Conservation (phyloP, 805 yeast species). For the Kuraishia capsulata region DNA sequence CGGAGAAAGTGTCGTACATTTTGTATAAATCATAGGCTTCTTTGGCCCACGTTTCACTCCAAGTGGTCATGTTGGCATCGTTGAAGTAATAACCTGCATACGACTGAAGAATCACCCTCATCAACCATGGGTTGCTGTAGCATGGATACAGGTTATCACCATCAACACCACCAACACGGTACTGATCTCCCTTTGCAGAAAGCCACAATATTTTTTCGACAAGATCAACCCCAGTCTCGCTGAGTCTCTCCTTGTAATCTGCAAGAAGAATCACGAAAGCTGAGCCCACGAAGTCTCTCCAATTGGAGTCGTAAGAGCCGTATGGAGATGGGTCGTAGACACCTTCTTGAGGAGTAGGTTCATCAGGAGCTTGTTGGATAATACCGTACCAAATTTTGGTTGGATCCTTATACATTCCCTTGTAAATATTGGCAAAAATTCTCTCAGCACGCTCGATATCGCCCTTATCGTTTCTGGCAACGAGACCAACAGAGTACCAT, state of each 20-base stretch:
- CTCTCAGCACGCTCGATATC: conserved; percentile 6
- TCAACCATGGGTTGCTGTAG: conserved; percentile 8
- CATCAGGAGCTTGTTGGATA: conserved; percentile 8
- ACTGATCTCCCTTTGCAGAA: conserved; percentile 7
- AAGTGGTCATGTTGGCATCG: conserved; percentile 5
- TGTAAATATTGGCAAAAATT: conserved; percentile 4
- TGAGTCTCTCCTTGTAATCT: conserved; percentile 5
- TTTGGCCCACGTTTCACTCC: conserved; percentile 7
- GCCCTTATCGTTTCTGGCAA: conserved; percentile 7
- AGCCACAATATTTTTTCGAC: conserved; percentile 6
- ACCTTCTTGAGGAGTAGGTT: conserved; percentile 9
- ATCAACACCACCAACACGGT: conserved; percentile 8
- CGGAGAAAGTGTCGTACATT: conserved; percentile 8
- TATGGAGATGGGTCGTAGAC: conserved; percentile 5
- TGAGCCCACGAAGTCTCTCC: conserved; percentile 9
- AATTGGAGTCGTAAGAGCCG: conserved; percentile 6
- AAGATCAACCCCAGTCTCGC: conserved; percentile 2
- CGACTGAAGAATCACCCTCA: conserved; percentile 8
- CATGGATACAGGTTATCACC: conserved; percentile 7
- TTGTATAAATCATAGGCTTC: conserved; percentile 6
- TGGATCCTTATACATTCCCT: conserved; percentile 8
- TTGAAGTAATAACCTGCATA: conserved; percentile 6
- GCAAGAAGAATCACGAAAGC: conserved; percentile 6
- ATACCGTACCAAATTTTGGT: conserved; percentile 8
- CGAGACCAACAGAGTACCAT: conserved; percentile 9